Percentiles rank a stretch among this genome's conserved stretches.
phyloP scores from a whole-genome alignment of 2,329 filamentous ascomycete genomes.

The Biscogniauxia sp. region DNA sequence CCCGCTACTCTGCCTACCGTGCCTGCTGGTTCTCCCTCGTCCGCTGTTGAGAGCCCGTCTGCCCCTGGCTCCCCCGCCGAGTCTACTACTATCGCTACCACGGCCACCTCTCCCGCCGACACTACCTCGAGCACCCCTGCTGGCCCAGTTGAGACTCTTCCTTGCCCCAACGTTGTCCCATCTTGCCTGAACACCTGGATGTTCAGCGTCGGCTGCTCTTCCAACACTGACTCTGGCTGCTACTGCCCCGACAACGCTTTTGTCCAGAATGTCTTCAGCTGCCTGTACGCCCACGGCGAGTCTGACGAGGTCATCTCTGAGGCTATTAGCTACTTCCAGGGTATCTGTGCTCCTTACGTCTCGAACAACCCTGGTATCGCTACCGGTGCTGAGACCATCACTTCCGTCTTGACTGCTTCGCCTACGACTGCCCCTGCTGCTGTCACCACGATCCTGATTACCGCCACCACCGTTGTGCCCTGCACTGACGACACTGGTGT shows the following conservation, averaged over 20 bases:
- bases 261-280: constrained; percentile 76
- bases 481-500: constrained; percentile 45
- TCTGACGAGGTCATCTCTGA: constrained; percentile 63
- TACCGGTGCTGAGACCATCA: constrained; percentile 67
- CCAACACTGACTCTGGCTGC: constrained; percentile 80
- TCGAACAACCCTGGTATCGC: constrained; percentile 80
- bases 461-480: constrained; percentile 51
- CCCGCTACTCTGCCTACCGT: constrained; percentile 25
- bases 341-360: constrained; percentile 79
- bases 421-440: constrained; percentile 41
- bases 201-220: constrained; percentile 67
- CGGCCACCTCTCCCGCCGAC: constrained; percentile 3
- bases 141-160: constrained; percentile 43
- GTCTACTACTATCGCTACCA: constrained; percentile 15
- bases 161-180: constrained; percentile 72
- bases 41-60: constrained; percentile 2
- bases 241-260: constrained; percentile 81
- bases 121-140: constrained; percentile 28
- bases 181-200: constrained; percentile 93
- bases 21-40: background rate
- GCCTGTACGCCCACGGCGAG: constrained; percentile 74
- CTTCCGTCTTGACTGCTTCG: constrained; percentile 57
- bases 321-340: constrained; percentile 82
- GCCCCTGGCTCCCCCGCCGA: constrained; percentile 15
- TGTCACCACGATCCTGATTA: constrained; percentile 47